Evolutionary conservation across 495 filamentous ascomycete species (phyloP), one percentile per base, ranked within the genome.

Genomic region (Penicillium arizonense): DNA sequence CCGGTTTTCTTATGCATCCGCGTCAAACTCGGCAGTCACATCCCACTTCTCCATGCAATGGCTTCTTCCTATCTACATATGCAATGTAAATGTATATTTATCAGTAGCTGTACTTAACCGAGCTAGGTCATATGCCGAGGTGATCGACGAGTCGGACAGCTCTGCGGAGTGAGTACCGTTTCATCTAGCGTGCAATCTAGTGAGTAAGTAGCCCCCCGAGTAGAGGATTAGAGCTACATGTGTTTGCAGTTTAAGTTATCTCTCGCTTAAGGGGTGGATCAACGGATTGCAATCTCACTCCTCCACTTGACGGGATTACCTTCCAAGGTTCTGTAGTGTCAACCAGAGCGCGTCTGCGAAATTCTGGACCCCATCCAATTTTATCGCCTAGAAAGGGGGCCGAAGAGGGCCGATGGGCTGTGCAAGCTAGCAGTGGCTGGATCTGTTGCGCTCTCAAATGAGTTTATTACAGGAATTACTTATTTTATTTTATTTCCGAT

Each of bases 171-270:
- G 46, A 48, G 16, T 39, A 30, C 35, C 46, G 46, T 39, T 48
- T 28, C 26, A 47, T 32, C 24, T 48, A 39, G 46, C 34, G 34
- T 47, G 35, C 35, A 14, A 39, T 48, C n/a, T 11, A 38, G 20
- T n/a, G 33, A 26, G 14, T 7, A 30, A 26, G 14, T 7, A 30
- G 28, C 2, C 28, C 23, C 13, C 33, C 18, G 18, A 18, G 18
- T 33, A 26, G 18, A 18, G 18, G 44, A 26, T 32, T 26, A 28
- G 21, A 38, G 34, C 21, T 13, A 16, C 5, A 16, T 13, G 18
- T 47, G 24, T 10, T 36, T 21, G 35, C 23, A 39, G 21, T 48
- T 48, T 48, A 48, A 39, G 23, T 32, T 24, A 24, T 6, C 23
- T 24, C 23, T 24, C 23, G 23, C 23, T 2, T 24, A 24, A 37